Base-by-base conservation (phyloP, 1,139 yeast genomes). In the Torulaspora pretoriensis region DNA sequence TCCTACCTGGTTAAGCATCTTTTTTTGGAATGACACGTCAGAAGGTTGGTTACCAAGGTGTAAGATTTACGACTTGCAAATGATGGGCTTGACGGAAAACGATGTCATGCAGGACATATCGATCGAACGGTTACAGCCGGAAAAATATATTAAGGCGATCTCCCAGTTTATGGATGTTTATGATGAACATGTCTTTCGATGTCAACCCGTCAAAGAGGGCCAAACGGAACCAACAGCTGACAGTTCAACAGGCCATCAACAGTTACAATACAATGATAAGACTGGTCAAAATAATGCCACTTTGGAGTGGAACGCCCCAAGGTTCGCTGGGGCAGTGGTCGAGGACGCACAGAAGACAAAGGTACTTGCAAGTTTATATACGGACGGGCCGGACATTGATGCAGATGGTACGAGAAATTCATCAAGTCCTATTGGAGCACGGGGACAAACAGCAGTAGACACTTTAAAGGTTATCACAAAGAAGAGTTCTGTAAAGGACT, bases 1-100 rank as follows among this genome's bases (percentile, higher is more conserved):
- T 5, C 97, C 98, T 1, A 83, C 85, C 43, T 92, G 97, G 97
- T 77, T 94, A 55, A 96, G 92, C 61, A 83, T 90, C 10, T 87
- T 95, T 0, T 92, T 84, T 59, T 92, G 94, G 83, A 78, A 77
- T 44, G 86, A 81, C 57, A 62, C 71, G n/a, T 60, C 69, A 3
- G 59, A 63, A 10, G 68, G 83, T 54, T 92, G 97, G 97, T 77
- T 83, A 23, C 97, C 98, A 1, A 72, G 95, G 28, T 89, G 97
- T 64, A 89, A 88, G 59, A 89, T 94, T 40, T 90, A 92, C 63
- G 97, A 90, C 57, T 68, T 94, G 17, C 98, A 92, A 63, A 94
- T 92, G 97, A 90, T 90, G 95, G 98, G 97, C 0, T 78, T 90
- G 4, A 88, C 90, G 83, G 97, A 90, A 56, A 87, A 85, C 55